Evolutionary conservation across 305 asterid species (phyloP).

Genomic region (Solanum aculeatissimum): DNA sequence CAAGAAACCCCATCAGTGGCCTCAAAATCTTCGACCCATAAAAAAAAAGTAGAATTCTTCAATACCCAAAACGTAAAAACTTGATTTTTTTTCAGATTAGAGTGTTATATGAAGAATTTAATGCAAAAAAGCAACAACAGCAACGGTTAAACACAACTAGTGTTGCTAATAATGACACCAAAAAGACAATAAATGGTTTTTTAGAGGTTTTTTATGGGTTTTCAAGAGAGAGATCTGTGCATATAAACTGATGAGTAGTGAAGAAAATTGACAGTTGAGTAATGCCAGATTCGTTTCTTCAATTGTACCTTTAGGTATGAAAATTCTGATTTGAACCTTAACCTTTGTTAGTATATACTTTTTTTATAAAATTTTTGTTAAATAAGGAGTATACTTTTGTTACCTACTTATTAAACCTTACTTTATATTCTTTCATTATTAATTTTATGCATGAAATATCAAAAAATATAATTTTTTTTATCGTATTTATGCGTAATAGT

Average conservation of each 20-base stretch:
- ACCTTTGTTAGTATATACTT: not conserved
- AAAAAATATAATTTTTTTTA: not conserved
- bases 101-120: not conserved
- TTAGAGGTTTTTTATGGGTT: not conserved
- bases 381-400: not conserved
- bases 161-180: not conserved
- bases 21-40: not conserved
- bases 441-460: not conserved
- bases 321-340: not conserved
- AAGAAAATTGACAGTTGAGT: not conserved
- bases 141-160: not conserved
- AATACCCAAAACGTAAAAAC: constrained; percentile 5
- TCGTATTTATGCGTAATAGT: too few species aligned
- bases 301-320: not conserved
- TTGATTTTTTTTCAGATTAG: not conserved
- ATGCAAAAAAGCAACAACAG: not conserved
- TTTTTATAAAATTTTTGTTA: not conserved
- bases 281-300: constrained; percentile 12
- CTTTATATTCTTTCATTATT: not conserved
- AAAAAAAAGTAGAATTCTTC: not conserved
- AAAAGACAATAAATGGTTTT: not conserved
- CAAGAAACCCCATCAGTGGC: not conserved
- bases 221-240: not conserved
- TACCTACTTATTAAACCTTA: not conserved
- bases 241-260: not conserved